Evolutionary conservation across 345 rosid species (phyloP), one percentile per base, ranked within the genome.

Genomic region (Corymbia maculata): DNA sequence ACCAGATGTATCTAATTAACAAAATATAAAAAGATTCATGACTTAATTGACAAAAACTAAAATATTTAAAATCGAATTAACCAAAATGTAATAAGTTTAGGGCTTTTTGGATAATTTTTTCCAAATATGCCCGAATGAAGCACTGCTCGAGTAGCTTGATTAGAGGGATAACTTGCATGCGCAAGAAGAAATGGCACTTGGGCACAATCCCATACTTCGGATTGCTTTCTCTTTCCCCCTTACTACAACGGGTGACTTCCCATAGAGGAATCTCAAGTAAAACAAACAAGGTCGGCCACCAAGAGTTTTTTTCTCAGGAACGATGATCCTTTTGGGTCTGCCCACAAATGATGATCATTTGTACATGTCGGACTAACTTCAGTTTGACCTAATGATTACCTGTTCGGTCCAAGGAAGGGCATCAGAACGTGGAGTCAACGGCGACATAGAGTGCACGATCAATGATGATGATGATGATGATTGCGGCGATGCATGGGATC

Each of bases 51-150:
- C 1, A 55, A 55, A 36, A 55, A 2, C 21, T 22, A 55, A 55
- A 9, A 55, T 3, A 0, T 0, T 55, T 22, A 55, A 21, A 55
- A 55, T 0, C 24, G 0, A 22, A 9, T 1, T 9, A 2, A 55
- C 0, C 6, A 55, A 55, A 36, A 22, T 22, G 28, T 3, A 0
- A 55, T 55, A 55, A 9, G 4, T 55, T 22, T 22, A 55, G 22
- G 6, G 22, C 1, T 0, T 22, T 16, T 52, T 8, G 22, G 5
- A 1, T 55, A 55, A 55, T 9, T 22, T 55, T 55, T 55, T 4
- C 12, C 0, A 55, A 55, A 55, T 19, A 59, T 12, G 15, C 36
- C n/a, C 1, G 9, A 13, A 13, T 64, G 75, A 64, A 64, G 70
- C 16, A 28, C 70, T 32, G 1, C 19, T n/a, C 4, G 2, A 64